Evolutionary conservation across 768 basidiomycete genomes (phyloP).

Genomic region (Peribolospora baueri): DNA sequence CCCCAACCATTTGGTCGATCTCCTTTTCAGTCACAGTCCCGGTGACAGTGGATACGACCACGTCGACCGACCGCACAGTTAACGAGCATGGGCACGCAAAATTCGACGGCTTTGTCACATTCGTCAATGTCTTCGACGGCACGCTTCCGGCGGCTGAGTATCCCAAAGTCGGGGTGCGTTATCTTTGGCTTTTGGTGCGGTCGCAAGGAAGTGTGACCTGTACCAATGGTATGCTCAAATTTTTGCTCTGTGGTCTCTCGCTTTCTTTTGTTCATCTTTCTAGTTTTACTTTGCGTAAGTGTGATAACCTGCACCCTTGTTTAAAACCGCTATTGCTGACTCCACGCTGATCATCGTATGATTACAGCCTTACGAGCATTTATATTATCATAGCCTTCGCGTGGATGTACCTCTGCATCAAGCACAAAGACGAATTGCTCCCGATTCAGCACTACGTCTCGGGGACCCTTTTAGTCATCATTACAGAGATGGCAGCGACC

Average conservation of each 20-base stretch:
- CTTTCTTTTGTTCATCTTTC: background rate
- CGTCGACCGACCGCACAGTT: constrained; percentile 14
- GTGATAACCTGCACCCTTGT: too few relatives aligned
- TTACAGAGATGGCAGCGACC: constrained; percentile 83
- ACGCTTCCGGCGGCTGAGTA: constrained; percentile 79
- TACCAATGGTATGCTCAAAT: too few relatives aligned
- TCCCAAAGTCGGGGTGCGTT: constrained; percentile 75
- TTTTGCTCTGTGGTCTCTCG: background rate
- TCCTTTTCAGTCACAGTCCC: constrained; percentile 72
- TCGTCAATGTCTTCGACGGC: constrained; percentile 70
- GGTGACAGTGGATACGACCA: constrained; percentile 12
- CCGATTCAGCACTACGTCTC: constrained; percentile 74
- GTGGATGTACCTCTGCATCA: constrained; percentile 70
- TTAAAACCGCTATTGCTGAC: background rate
- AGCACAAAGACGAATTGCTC: constrained; percentile 54
- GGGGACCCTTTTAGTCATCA: constrained; percentile 54
- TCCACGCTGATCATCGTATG: constrained; percentile 35
- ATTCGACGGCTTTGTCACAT: constrained; percentile 55
- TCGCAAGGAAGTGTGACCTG: background rate
- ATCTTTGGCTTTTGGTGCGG: background rate
- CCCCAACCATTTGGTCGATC: constrained; percentile 24
- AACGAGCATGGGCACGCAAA: constrained; percentile 44
- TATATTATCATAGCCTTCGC: constrained; percentile 41
- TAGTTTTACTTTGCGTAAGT: constrained; percentile 8
- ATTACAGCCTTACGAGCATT: constrained; percentile 56